Percentiles rank a stretch among this genome's conserved stretches.
phyloP scores from a whole-genome alignment of 371 early-diverging fungal species.

The Mortierella sp. region DNA sequence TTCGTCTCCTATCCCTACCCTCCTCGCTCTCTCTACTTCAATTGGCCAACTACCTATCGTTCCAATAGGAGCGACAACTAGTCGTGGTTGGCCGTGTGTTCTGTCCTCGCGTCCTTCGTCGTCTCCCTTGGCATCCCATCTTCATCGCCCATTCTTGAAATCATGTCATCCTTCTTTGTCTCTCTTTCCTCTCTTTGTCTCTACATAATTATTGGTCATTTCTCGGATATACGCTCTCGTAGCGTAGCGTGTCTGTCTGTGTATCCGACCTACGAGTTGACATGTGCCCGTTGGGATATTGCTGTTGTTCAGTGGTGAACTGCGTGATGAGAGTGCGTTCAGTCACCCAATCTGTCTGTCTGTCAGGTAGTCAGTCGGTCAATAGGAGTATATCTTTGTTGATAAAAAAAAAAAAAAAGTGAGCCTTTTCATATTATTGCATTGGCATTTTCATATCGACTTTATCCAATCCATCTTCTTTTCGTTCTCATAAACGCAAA shows the following conservation, averaged over 20 bases:
- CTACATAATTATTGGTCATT: too few species aligned
- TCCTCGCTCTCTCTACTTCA: neutral
- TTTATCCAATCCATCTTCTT: neutral
- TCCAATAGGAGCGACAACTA: too few species aligned
- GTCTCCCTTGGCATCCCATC: neutral
- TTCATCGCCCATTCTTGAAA: neutral
- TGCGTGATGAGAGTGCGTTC: neutral
- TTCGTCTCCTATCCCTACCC: neutral
- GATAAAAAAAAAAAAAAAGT: neutral
- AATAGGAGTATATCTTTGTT: neutral
- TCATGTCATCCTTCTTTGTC: neutral
- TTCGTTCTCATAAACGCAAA: neutral
- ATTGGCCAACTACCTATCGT: neutral
- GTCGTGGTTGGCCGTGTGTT: neutral
- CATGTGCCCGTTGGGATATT: neutral
- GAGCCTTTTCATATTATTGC: slow-evolving; percentile 1
- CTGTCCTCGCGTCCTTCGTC: neutral
- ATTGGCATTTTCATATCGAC: neutral
- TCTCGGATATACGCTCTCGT: slow-evolving; percentile 7
- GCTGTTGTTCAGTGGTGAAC: neutral
- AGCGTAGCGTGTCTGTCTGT: too few species aligned
- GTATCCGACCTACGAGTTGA: neutral
- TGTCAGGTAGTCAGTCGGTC: neutral
- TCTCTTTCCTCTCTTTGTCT: neutral
- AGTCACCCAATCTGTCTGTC: too few species aligned